Base-by-base conservation (phyloP, 345 rosid species). In the Citrus australasica region DNA sequence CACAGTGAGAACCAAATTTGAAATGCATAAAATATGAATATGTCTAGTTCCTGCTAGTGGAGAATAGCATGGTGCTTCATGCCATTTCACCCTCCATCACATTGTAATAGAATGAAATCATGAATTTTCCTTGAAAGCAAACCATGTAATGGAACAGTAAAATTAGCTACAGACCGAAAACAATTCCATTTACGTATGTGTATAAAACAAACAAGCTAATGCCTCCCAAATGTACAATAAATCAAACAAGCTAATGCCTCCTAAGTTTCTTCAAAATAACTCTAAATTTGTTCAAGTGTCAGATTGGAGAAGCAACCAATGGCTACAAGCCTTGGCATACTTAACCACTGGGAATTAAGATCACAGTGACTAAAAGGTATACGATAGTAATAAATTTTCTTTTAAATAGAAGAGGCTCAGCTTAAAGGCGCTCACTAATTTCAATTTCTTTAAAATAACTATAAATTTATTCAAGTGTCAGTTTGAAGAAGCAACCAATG, bases 1-100 rank as follows among this genome's bases (percentile, higher is more conserved):
- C 71, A 84, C 77, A 74, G 51, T 58, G 56, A 73, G 42, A 60
- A 60, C 35, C 28, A 59, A 27, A 9, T 35, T 38, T 64, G 73
- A 46, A 74, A 64, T 63, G 79, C 73, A 64, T 27, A 67, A 53
- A 46, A 61, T 51, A 61, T 27, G 59, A 69, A 73, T 19, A 37
- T 33, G 28, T 5, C 13, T 17, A 7, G 3, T 5, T 51, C 66
- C 22, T 19, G 72, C 48, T 32, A 62, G 4, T 33, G 28, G n/a
- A 30, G 60, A 65, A 68, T 13, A 73, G 51, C 28, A 64, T 4
- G 28, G 35, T 22, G 55, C 32, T 58, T 64, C 74, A 51, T 17
- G 60, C 61, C 73, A 25, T 9, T 51, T 51, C 14, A 69, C 58
- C 38, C 38, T 46, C 35, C 71, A 67, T 7, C 22, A 24, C 33